Evolutionary conservation across 164 flowering plant species (phyloP), one percentile per base, ranked within the genome.

Genomic region (Dillenia suffruticosa): DNA sequence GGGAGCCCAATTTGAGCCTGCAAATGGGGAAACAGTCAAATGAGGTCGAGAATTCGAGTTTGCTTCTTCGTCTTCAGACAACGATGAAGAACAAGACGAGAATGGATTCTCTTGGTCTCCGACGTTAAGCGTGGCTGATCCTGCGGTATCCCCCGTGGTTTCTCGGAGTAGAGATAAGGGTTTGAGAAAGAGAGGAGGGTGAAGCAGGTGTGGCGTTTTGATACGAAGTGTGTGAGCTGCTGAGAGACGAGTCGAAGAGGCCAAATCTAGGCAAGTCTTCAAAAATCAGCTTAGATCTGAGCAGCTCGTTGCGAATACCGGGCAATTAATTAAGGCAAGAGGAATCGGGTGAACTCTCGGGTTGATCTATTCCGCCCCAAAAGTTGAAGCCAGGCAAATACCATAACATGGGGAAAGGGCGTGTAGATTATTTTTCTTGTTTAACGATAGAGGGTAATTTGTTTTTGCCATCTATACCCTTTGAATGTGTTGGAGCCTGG

Each of bases 321-420:
- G 75, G 65, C 75, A 19, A 19, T 19, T 19, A 70, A 44, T 63
- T 82, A 51, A 53, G 75, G 49, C 71, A 56, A 54, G 85, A 82
- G 17, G 85, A 82, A 51, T 45, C 79, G 74, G 70, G 71, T 4
- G 85, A 81, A 49, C 16, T 81, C 43, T 62, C 72, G 61, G 78
- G 80, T 5, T 79, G 85, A 52, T 54, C 73, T 1, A 19, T 62
- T 9, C 85, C 85, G 32, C 85, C 83, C 17, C 71, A 54, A 69
- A 82, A 79, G 65, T 60, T 82, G 72, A 75, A 73, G 54, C 85
- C 85, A 1, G 85, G 83, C 46, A 75, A 51, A 62, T 82, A 82
- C 83, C 2, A 83, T 82, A 82, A 81, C 2, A 83, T 82, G 85
- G 85, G 85, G 85, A 56, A 77, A 79, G 85, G 85, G 79, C n/a